Evolutionary conservation across 495 filamentous ascomycete genomes (phyloP).

Genomic region (Mytilinidion resinicola): DNA sequence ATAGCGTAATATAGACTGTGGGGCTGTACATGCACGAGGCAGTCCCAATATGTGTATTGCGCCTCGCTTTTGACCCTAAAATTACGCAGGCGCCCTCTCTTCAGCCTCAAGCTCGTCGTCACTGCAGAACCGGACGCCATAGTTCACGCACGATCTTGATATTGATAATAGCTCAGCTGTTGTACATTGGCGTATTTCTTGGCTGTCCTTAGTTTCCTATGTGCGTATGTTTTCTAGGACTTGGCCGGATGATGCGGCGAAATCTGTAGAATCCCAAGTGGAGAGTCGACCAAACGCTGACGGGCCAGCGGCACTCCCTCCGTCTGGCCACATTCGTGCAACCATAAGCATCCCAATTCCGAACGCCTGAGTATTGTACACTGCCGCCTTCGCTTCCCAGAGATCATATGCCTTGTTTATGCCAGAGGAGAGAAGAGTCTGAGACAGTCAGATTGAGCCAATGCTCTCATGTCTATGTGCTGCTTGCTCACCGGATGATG

Average conservation of each 20-base stretch:
- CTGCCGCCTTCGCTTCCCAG: background rate
- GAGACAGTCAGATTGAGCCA: background rate
- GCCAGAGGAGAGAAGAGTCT: conserved; percentile 41
- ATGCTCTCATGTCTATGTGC: too few relatives aligned
- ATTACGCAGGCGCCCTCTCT: background rate
- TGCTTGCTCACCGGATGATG: conserved; percentile 66
- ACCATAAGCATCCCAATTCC: conserved; percentile 1
- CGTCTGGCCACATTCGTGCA: background rate
- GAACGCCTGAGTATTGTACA: conserved; percentile 19
- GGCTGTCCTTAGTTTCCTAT: background rate
- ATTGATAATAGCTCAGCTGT: background rate
- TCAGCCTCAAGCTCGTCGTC: background rate
- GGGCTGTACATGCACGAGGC: background rate
- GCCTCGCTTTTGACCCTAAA: background rate
- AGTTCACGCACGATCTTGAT: background rate
- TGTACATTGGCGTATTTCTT: conserved; percentile 6
- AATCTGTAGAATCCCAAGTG: conserved; percentile 5
- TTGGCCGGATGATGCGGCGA: background rate
- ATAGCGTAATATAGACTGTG: background rate
- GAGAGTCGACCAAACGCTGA: conserved; percentile 5
- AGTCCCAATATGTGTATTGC: background rate
- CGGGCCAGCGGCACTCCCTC: background rate
- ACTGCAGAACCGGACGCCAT: background rate
- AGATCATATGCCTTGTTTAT: conserved; percentile 9
- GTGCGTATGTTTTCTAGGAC: background rate